Base-by-base conservation (phyloP, 805 yeast genomes). In the Lipomyces starkeyi region DNA sequence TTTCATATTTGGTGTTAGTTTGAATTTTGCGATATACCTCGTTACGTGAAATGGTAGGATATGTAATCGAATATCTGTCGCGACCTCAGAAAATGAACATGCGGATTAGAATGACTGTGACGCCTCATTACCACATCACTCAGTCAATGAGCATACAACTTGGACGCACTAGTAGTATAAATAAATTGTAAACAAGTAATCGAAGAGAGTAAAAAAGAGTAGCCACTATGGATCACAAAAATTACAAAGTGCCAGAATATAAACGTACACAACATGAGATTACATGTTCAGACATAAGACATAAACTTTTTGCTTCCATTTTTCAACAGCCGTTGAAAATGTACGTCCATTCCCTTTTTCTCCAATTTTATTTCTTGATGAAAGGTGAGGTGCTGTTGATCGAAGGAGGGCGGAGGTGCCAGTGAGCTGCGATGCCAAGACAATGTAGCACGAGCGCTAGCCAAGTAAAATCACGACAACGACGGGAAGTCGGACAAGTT, bases 401-500 rank as follows among this genome's bases (percentile, higher is more conserved):
- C 32, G 32, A 29, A 1, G n/a, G n/a, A 27, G 20, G 27, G 32
- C 11, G 58, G 20, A 1, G 37, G 35, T 55, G 14, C 17, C 43
- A 37, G 43, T 11, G 17, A 37, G 43, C 43, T 37, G 43, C 17
- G 43, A 35, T 35, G 40, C 40, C 13, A 35, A 35, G 40, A 29
- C 2, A 11, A 11, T 35, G 40, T 2, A 35, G 40, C 17, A 37
- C n/a, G 8, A 20, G 20, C 14, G 43, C 27, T 34, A 14, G 17
- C n/a, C 17, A 27, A 22, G 32, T 14, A 25, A 11, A 11, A 13
- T 32, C 58, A 61, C 27, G 66, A 63, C 34, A 69, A 62, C 49
- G 72, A 47, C 20, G 72, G 72, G 64, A 69, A 69, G 47, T 69
- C 72, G 29, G 71, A 37, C 27, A 61, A 49, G 60, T 54, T 59